Evolutionary conservation across 352 stramenopile species (phyloP), one percentile per base, ranked within the genome.

Genomic region (Phytophthora sojae): DNA sequence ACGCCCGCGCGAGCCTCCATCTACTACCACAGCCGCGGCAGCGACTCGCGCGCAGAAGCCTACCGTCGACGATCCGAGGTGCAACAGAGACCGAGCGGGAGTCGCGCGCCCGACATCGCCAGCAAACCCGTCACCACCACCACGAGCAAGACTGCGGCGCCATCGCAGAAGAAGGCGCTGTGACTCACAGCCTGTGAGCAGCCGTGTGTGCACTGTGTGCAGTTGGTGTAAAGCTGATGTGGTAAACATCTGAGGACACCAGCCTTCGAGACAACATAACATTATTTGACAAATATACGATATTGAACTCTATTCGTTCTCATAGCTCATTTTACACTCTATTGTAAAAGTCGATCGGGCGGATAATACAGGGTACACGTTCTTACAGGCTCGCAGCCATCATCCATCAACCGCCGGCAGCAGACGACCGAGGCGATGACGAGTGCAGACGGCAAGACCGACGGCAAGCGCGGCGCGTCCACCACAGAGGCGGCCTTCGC

Each of bases 401-500:
- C 67, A 72, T 68, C 57, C 68, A 71, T 59, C 57, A 66, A 64
- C 26, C n/a, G 44, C 12, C 53, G 11, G 7, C n/a, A n/a, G n/a
- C n/a, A n/a, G n/a, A n/a, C 57, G 25, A 30, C 26, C 26, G 26
- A 30, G 4, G 26, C 26, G 29, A 77, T 71, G 54, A 39, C 26
- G 19, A 69, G 11, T 60, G 67, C 45, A 50, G 57, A 19, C 17
- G 35, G 15, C 45, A 64, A 61, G 47, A 61, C 30, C 8, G 25
- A 68, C 30, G 42, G n/a, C 45, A 73, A 76, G 23, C 69, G 39
- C n/a, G 71, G 68, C 49, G 69, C 69, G 50, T 79, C 85, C 37
- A 71, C 81, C 17, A 75, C 74, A 9, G 73, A 94, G 54, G 86
- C 86, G 3, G 85, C 82, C 6, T 47, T 84, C 9, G 86, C 89